Percentiles rank a stretch among this genome's conserved stretches.
Conservation (phyloP, 1,139 yeast species). For the Geotrichum histeridarum region DNA sequence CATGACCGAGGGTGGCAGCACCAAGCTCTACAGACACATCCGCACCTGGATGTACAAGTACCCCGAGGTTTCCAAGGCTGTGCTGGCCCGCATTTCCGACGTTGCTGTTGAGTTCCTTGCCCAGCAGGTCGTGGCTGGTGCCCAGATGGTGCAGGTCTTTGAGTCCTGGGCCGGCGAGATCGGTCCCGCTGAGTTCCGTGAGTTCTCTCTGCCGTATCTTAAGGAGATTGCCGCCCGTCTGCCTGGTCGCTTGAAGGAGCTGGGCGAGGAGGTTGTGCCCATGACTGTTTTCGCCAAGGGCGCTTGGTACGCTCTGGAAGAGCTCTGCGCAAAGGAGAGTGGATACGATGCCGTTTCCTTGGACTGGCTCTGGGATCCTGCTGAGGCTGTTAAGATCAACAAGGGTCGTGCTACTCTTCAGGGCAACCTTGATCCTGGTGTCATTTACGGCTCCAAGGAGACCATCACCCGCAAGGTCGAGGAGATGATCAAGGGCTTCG, state of each 20-base stretch:
- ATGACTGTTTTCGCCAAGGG: constrained; percentile 91
- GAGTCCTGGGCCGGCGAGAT: constrained; percentile 98
- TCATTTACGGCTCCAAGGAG: constrained; percentile 83
- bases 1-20: constrained; percentile 97
- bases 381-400: constrained; percentile 73
- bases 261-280: constrained; percentile 77
- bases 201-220: constrained; percentile 84
- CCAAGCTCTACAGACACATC: constrained; percentile 83
- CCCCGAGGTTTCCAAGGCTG: constrained; percentile 64
- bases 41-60: constrained; percentile 86
- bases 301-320: constrained; percentile 94
- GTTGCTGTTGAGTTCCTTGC: constrained; percentile 90
- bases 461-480: constrained; percentile 74
- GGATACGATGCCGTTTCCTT: constrained; percentile 85
- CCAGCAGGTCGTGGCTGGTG: constrained; percentile 94
- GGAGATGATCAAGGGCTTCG: constrained; percentile 82
- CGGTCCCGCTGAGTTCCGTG: constrained; percentile 81
- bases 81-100: constrained; percentile 76
- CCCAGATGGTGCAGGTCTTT: constrained; percentile 93
- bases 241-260: constrained; percentile 62
- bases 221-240: constrained; percentile 66
- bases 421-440: constrained; percentile 95
- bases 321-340: constrained; percentile 56
- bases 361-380: constrained; percentile 88
- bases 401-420: constrained; percentile 80